Percentiles rank a stretch among this genome's conserved stretches.
phyloP scores from a whole-genome alignment of 129 eudicot species.

The Heracleum sosnowskyi region DNA sequence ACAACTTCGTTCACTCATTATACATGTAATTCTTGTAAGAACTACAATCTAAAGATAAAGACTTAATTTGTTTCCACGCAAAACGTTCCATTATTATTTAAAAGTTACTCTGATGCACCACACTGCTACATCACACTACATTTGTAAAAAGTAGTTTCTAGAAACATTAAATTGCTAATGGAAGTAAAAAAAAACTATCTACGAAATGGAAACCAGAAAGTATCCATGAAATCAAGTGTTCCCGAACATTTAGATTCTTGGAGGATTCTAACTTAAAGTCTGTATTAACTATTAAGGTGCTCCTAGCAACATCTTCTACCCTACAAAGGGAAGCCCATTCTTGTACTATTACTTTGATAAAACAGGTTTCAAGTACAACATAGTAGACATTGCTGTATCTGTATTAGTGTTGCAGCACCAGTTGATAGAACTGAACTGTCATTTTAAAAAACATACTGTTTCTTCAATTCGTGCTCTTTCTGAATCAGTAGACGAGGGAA shows the following conservation, averaged over 20 bases:
- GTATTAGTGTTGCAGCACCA: background rate
- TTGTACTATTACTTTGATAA: background rate
- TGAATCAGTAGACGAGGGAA: slow-evolving; percentile 60
- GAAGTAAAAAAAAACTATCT: background rate
- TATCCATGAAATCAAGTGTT: background rate
- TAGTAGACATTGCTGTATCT: background rate
- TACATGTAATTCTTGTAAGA: background rate
- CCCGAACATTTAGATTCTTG: background rate
- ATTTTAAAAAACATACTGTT: slow-evolving; percentile 45
- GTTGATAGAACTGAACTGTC: background rate
- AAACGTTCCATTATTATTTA: background rate
- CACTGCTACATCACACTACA: background rate
- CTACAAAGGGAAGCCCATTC: background rate
- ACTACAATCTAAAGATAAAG: background rate
- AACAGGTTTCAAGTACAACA: background rate
- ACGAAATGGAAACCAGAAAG: background rate
- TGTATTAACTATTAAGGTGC: background rate
- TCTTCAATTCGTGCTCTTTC: slow-evolving; percentile 85
- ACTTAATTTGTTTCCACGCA: background rate
- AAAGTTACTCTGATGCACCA: background rate
- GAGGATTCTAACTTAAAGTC: background rate
- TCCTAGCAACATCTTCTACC: background rate
- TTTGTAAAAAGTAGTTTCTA: background rate
- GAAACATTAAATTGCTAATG: background rate
- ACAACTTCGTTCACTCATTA: background rate